phyloP scores from a whole-genome alignment of 129 eudicot species.

The Flaveria brownii region DNA sequence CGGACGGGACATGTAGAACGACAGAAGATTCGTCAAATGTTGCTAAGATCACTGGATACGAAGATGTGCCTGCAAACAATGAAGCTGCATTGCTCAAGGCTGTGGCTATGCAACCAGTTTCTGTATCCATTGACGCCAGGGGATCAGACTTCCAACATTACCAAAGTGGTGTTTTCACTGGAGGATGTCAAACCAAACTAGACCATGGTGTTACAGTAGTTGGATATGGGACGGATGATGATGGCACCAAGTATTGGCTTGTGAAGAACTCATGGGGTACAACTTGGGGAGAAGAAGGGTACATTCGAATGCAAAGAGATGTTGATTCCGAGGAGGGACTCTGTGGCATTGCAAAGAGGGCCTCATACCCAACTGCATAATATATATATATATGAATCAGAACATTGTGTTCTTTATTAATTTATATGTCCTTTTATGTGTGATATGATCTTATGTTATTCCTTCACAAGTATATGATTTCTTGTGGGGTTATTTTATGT shows the following conservation, averaged over 20 bases:
- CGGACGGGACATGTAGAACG: slow-evolving; percentile 20
- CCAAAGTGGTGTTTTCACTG: slow-evolving; percentile 16
- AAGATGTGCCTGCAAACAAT: slow-evolving; percentile 26
- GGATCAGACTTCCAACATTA: slow-evolving; percentile 13
- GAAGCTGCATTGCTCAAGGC: slow-evolving; percentile 21
- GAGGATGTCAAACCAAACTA: slow-evolving; percentile 21
- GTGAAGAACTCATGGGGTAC: slow-evolving; percentile 41
- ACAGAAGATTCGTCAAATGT: neutral
- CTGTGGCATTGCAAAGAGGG: slow-evolving; percentile 34
- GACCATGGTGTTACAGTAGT: slow-evolving; percentile 33
- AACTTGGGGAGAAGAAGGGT: slow-evolving; percentile 36
- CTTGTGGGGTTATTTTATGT: too few relatives aligned
- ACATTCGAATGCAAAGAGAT: slow-evolving; percentile 31
- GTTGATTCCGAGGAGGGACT: slow-evolving; percentile 19
- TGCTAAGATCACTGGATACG: slow-evolving; percentile 27
- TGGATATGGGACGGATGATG: slow-evolving; percentile 24
- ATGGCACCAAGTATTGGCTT: slow-evolving; percentile 34
- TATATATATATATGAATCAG: too few relatives aligned
- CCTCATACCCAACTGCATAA: slow-evolving; percentile 22
- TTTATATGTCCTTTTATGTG: neutral
- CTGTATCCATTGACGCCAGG: slow-evolving; percentile 28
- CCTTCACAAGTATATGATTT: neutral
- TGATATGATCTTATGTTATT: neutral
- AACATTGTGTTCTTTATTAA: too few relatives aligned
- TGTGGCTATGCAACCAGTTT: slow-evolving; percentile 33